phyloP scores from a whole-genome alignment of 1,284 basidiomycete genomes.

The Trichosporon sp. region DNA sequence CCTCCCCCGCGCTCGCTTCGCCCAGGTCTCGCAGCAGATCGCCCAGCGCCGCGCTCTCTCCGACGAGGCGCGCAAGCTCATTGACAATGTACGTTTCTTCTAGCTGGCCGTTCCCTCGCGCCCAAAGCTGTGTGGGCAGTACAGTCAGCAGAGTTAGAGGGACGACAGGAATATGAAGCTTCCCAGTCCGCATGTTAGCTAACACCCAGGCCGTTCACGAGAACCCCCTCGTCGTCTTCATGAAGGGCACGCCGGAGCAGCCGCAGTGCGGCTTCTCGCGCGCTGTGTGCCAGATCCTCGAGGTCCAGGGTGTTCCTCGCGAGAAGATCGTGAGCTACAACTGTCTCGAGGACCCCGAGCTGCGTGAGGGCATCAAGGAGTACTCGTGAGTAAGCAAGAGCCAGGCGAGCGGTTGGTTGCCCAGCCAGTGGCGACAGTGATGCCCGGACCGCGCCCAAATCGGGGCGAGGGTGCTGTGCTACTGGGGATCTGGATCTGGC shows the following conservation, averaged over 20 bases:
- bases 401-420: neutral
- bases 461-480: no score
- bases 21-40: constrained; percentile 39
- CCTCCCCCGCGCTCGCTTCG: constrained; percentile 48
- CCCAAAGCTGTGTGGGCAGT: no score
- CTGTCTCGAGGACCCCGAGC: constrained; percentile 81
- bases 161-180: no score
- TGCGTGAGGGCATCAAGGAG: constrained; percentile 78
- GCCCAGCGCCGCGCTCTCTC: constrained; percentile 56
- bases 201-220: constrained; percentile 63
- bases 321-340: constrained; percentile 86
- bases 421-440: neutral
- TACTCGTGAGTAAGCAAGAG: constrained; percentile 71
- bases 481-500: no score
- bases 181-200: neutral
- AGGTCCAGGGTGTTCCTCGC: constrained; percentile 78
- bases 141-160: no score
- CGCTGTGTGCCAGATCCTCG: constrained; percentile 87
- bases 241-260: constrained; percentile 79
- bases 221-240: constrained; percentile 84
- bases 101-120: no score
- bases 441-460: neutral
- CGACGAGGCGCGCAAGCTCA: constrained; percentile 58
- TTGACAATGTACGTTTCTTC: constrained; percentile 56
- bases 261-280: constrained; percentile 88